Conservation (phyloP, 108 stramenopile genomes). For the Skeletonema grethae region DNA sequence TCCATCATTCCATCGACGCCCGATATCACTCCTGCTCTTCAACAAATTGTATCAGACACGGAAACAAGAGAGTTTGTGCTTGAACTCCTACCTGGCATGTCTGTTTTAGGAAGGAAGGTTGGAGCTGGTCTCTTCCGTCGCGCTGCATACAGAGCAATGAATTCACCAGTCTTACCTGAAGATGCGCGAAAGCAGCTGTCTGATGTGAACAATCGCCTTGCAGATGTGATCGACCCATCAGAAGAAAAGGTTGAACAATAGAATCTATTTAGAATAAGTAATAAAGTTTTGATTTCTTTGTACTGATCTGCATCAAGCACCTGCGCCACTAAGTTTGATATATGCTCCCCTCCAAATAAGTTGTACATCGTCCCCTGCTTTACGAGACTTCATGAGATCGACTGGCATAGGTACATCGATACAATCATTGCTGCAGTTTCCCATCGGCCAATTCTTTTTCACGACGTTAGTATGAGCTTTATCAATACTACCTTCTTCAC, state of each 20-base stretch:
- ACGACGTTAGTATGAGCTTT: background rate
- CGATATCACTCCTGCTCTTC: constrained; percentile 42
- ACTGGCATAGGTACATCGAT: constrained; percentile 60
- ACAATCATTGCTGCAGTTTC: constrained; percentile 48
- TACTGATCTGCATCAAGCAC: background rate
- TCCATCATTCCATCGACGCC: constrained; percentile 47
- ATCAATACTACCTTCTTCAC: constrained; percentile 3
- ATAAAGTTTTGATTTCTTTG: background rate
- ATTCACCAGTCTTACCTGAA: constrained; percentile 56
- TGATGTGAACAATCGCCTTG: constrained; percentile 59
- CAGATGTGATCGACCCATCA: constrained; percentile 56
- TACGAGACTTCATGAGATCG: constrained; percentile 14
- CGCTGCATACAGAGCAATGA: constrained; percentile 70
- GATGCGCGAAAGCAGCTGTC: constrained; percentile 50
- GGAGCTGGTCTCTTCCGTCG: constrained; percentile 74
- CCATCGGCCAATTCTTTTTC: constrained; percentile 67
- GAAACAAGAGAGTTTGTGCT: constrained; percentile 54
- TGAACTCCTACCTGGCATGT: constrained; percentile 62
- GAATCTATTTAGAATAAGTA: background rate
- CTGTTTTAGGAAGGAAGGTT: constrained; percentile 55
- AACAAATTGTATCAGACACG: constrained; percentile 32
- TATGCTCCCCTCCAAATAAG: constrained; percentile 10
- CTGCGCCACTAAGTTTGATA: background rate
- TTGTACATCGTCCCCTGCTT: background rate
- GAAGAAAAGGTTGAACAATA: constrained; percentile 7